These are phyloP conservation scores for Coniochaeta hoffmannii DNA, from an alignment of 2,329 filamentous ascomycete genomes.

Conservation along the genomic window DNA sequence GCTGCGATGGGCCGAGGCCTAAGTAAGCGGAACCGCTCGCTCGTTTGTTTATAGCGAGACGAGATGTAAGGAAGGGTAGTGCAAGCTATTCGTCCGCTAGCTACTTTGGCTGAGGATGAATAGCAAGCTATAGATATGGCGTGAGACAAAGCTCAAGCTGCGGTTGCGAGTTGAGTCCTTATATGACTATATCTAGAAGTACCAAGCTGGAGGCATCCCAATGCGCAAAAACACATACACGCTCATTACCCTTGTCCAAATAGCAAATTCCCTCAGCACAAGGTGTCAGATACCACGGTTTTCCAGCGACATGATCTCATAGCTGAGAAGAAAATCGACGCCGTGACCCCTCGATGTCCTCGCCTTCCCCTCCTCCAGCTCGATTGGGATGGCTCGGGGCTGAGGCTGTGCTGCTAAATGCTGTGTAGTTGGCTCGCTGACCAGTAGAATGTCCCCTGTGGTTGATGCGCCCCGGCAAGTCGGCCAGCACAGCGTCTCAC, in stretches of 20 bases:
- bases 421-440: background rate
- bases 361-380: background rate
- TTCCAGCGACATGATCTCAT: background rate
- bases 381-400: background rate
- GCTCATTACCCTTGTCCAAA: background rate
- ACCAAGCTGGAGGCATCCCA: background rate
- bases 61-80: background rate
- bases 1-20: background rate
- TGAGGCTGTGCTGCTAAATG: background rate
- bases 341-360: background rate
- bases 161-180: background rate
- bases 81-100: background rate
- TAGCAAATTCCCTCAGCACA: background rate
- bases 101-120: background rate
- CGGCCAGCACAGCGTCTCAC: background rate
- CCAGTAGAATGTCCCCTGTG: background rate
- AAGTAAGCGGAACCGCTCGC: background rate
- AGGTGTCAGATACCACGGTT: background rate
- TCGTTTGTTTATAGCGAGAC: background rate
- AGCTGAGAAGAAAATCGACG: background rate
- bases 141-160: background rate
- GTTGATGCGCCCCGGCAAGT: background rate
- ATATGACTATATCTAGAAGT: background rate
- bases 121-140: background rate
- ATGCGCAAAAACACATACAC: background rate